Evolutionary conservation across 495 filamentous ascomycete genomes (phyloP).

Genomic region (Tuber umbilicatum): DNA sequence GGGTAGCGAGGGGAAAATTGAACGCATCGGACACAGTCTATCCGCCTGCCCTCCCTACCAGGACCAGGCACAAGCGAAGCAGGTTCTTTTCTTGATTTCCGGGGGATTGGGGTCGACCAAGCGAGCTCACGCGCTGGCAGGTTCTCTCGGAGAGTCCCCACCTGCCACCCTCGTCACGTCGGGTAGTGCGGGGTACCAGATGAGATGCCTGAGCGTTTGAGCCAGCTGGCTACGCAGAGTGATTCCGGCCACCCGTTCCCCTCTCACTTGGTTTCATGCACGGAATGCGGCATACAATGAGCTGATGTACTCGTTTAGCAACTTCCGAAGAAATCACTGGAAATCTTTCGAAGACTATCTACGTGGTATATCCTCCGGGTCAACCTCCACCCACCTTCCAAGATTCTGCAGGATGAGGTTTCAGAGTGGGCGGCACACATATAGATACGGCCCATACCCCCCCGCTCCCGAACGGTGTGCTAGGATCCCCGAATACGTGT

Average conservation of each 20-base stretch:
- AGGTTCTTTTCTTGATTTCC: not conserved
- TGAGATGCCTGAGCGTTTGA: not conserved
- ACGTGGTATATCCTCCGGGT: not conserved
- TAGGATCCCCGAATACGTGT: not conserved
- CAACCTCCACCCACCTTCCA: not conserved
- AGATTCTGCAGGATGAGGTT: constrained; percentile 1
- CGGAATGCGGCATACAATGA: not conserved
- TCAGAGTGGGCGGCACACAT: not conserved
- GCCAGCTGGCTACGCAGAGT: not conserved
- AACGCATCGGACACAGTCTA: not conserved
- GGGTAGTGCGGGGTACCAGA: not conserved
- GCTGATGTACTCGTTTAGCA: not conserved
- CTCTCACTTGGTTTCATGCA: not conserved
- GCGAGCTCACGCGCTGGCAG: not conserved
- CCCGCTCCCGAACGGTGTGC: not conserved
- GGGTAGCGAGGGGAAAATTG: not conserved
- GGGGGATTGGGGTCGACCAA: not conserved
- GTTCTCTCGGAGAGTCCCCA: not conserved
- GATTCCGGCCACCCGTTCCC: not conserved
- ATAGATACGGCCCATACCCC: not conserved
- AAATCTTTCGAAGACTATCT: not conserved
- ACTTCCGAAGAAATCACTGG: not conserved
- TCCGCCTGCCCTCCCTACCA: not conserved
- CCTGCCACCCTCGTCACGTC: not conserved
- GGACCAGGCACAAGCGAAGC: not conserved